These are phyloP conservation scores for Cyclostephanos invisitatus DNA, from an alignment of 108 stramenopile species.

Conservation along the genomic window DNA sequence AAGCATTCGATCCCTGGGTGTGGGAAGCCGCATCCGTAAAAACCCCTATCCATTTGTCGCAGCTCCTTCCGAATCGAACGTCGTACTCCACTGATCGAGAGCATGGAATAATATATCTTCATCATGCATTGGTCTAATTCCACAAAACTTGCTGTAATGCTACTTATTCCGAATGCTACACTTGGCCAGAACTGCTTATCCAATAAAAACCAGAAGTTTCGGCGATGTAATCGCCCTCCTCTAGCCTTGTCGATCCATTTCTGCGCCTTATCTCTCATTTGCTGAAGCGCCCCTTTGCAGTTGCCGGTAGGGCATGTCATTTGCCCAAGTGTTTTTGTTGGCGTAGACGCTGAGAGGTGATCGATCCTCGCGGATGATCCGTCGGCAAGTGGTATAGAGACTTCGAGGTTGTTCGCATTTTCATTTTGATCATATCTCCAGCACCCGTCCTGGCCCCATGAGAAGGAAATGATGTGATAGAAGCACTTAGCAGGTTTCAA, in stretches of 20 bases:
- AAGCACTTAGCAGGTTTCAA: conserved; percentile 18
- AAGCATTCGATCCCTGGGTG: conserved; percentile 4
- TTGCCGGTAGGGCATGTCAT: conserved; percentile 6
- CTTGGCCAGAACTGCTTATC: conserved; percentile 18
- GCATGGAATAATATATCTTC: conserved; percentile 6
- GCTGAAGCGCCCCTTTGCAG: background rate
- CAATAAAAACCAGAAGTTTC: conserved; percentile 6
- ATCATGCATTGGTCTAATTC: background rate
- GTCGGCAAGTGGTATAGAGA: conserved; percentile 16
- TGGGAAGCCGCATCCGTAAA: conserved; percentile 9
- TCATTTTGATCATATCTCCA: conserved; percentile 22
- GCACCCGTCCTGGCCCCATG: conserved; percentile 3
- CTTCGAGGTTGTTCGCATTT: background rate
- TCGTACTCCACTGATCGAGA: background rate
- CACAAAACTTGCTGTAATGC: background rate
- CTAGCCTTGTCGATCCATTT: conserved; percentile 18
- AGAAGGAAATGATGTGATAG: conserved; percentile 19
- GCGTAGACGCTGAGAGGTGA: background rate
- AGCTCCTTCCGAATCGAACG: background rate
- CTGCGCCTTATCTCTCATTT: conserved; percentile 16
- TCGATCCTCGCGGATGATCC: conserved; percentile 1
- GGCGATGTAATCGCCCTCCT: conserved; percentile 1
- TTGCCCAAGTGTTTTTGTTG: conserved; percentile 19
- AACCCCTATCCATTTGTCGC: conserved; percentile 9
- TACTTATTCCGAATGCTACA: conserved; percentile 16